phyloP scores from a whole-genome alignment of 305 asterid genomes.

The Fraxinus xanthoxyloides region DNA sequence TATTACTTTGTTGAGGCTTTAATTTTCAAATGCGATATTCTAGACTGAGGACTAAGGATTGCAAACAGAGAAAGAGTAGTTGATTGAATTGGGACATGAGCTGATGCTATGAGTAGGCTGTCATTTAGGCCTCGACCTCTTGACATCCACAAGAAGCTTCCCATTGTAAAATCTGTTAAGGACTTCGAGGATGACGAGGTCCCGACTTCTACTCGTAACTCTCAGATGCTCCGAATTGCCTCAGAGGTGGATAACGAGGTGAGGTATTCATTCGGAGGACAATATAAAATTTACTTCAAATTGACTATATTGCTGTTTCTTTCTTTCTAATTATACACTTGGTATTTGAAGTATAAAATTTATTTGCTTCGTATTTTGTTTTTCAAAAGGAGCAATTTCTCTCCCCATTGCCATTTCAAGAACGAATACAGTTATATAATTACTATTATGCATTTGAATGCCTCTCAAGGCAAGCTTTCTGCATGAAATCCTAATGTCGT shows the following conservation, averaged over 20 bases:
- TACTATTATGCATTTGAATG: background rate
- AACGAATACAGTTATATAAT: constrained; percentile 9
- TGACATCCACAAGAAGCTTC: constrained; percentile 94
- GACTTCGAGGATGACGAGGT: constrained; percentile 95
- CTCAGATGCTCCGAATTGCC: constrained; percentile 75
- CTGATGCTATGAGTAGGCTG: constrained; percentile 87
- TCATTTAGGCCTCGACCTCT: constrained; percentile 99
- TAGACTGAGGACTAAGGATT: constrained; percentile 22
- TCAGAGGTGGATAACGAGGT: constrained; percentile 87
- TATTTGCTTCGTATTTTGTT: background rate
- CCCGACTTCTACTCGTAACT: constrained; percentile 80
- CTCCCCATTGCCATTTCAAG: background rate
- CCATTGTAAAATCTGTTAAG: constrained; percentile 79
- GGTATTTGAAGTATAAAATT: constrained; percentile 20
- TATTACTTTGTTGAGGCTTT: background rate
- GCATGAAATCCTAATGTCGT: background rate
- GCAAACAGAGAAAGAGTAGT: constrained; percentile 26
- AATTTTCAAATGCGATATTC: background rate
- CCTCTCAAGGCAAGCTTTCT: background rate
- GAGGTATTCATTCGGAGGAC: constrained; percentile 14
- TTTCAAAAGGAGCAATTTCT: background rate
- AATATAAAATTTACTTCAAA: background rate
- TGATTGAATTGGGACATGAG: constrained; percentile 35
- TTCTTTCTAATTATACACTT: background rate
- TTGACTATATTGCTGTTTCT: background rate